Percentiles rank a stretch among this genome's conserved stretches.
phyloP scores from a whole-genome alignment of 2,329 filamentous ascomycete species.

The Acephala macrosclerotiorum region DNA sequence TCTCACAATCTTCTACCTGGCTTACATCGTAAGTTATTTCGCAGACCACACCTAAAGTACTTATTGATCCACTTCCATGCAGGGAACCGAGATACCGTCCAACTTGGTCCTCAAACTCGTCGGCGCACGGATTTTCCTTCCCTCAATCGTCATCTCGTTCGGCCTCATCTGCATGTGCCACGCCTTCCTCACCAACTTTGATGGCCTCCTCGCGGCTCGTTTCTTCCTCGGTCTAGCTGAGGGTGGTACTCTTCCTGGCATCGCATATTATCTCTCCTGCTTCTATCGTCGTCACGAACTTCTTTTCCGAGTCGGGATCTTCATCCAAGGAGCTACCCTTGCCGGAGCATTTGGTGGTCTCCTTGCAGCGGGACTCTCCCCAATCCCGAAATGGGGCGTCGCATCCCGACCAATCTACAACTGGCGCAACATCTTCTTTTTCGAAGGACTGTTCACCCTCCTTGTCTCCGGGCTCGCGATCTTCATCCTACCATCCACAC shows the following conservation, averaged over 20 bases:
- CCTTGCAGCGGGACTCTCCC: constrained; percentile 54
- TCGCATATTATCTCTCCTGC: constrained; percentile 63
- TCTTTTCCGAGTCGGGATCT: constrained; percentile 83
- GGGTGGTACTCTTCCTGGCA: constrained; percentile 56
- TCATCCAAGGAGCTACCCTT: constrained; percentile 82
- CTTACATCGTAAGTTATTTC: constrained; percentile 60
- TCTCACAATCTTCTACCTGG: constrained; percentile 66
- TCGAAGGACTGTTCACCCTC: constrained; percentile 50
- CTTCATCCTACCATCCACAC: constrained; percentile 49
- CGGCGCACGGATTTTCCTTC: constrained; percentile 48
- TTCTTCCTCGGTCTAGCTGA: constrained; percentile 57
- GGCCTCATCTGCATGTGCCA: constrained; percentile 54
- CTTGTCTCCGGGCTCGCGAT: constrained; percentile 53
- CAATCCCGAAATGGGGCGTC: constrained; percentile 23
- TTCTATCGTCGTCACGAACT: constrained; percentile 73
- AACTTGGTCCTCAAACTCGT: constrained; percentile 27
- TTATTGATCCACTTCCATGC: constrained; percentile 34
- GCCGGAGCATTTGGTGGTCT: constrained; percentile 84
- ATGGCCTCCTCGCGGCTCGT: constrained; percentile 53
- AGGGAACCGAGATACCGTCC: constrained; percentile 47
- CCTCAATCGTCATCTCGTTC: constrained; percentile 51
- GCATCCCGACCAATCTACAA: constrained; percentile 69
- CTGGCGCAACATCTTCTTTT: constrained; percentile 77
- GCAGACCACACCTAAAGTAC: constrained; percentile 56
- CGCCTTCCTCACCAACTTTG: constrained; percentile 52